Base-by-base conservation (phyloP, 257 asterid species). In the Salvia splendens region DNA sequence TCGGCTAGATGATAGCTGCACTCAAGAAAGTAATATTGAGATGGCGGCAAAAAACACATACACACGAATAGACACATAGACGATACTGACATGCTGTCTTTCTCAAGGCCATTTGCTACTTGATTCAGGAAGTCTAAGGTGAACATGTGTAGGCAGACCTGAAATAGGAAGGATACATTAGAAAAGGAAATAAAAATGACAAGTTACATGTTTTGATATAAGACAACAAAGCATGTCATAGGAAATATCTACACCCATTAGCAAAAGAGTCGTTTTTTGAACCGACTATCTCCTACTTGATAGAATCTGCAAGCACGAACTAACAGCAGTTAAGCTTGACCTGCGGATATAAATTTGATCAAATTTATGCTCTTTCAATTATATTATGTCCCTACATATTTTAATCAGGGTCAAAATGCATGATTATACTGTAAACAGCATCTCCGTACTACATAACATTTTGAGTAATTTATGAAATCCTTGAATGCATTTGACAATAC, bases 141-240 rank as follows among this genome's bases (percentile, higher is more conserved):
- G 81, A 92, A 93, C 97, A 90, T 89, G 79, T 93, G 98, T 36
- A 90, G 79, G 87, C 98, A 93, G 59, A 93, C 98, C 98, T 92
- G 95, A 76, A 83, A 85, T 16, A 52, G 51, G 69, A 61, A 57
- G 70, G 64, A 28, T 60, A 47, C 41, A 14, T 41, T 6, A 58
- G 30, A 24, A 24, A 24, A 24, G 30, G 30, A 24, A 24, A 24
- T 24, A 24, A 24, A 24, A 24, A 24, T 24, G 30, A 24, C 1
- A 24, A 24, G 30, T 2, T 24, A 1, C 30, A 24, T 24, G 30
- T 24, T 24, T 24, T 24, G 30, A 24, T 24, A 24, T 24, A 24
- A 24, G 30, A 24, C 30, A 24, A 24, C 30, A 24, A 24, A 24
- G 30, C 30, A 24, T 24, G 24, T 20, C 24, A 20, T 20, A 20